These are phyloP conservation scores for Puccinellia tenuiflora DNA, from an alignment of 176 grass and related monocot genomes.

Conservation along the genomic window DNA sequence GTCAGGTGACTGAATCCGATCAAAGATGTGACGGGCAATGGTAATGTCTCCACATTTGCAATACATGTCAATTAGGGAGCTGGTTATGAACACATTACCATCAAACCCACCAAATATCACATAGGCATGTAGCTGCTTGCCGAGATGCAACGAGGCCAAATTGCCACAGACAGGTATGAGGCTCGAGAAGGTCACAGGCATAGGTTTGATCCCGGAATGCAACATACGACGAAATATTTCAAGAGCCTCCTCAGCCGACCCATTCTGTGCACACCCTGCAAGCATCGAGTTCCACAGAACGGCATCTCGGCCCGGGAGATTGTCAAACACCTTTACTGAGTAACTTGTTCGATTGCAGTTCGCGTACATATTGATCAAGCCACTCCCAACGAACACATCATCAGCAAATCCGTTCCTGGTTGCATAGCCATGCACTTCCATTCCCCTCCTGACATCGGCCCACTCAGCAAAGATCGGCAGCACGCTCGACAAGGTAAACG, in stretches of 20 bases:
- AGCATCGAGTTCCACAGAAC: constrained; percentile 62
- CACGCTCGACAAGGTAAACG: constrained; percentile 50
- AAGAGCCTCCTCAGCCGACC: constrained; percentile 52
- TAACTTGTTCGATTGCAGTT: constrained; percentile 52
- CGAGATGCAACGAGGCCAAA: constrained; percentile 38
- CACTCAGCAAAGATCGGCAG: constrained; percentile 63
- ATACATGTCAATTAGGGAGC: constrained; percentile 72
- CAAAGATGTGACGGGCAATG: constrained; percentile 45
- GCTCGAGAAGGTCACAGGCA: constrained; percentile 55
- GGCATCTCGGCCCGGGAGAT: constrained; percentile 28
- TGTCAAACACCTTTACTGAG: constrained; percentile 41
- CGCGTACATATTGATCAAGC: constrained; percentile 70
- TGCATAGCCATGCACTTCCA: constrained; percentile 53
- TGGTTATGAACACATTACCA: constrained; percentile 47
- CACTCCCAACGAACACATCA: constrained; percentile 54
- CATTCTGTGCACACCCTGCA: constrained; percentile 57
- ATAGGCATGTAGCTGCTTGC: constrained; percentile 59
- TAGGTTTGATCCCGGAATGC: constrained; percentile 26
- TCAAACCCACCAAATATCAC: constrained; percentile 38
- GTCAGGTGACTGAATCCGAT: constrained; percentile 39
- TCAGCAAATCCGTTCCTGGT: constrained; percentile 34
- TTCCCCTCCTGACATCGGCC: constrained; percentile 45
- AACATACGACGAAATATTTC: constrained; percentile 54
- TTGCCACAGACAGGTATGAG: constrained; percentile 61
- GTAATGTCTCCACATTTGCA: constrained; percentile 63